Percentiles rank a stretch among this genome's conserved stretches.
Conservation (phyloP, 306 rosid species). For the Spatholobus suberectus region DNA sequence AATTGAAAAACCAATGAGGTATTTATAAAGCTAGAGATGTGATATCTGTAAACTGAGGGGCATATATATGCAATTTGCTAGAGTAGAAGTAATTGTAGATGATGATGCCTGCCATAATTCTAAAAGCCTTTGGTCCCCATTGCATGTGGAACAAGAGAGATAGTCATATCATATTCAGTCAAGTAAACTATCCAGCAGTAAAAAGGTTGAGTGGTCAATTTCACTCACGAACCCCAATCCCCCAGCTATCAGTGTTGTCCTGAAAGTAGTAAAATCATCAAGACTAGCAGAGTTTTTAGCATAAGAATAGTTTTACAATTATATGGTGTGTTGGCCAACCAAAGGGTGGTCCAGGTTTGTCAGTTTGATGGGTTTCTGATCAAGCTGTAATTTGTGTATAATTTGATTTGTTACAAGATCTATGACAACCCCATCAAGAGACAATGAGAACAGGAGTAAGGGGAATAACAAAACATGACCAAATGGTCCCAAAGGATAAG, state of each 20-base stretch:
- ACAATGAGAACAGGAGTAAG: background rate
- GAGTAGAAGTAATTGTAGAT: background rate
- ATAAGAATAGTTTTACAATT: background rate
- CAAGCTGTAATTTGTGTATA: background rate
- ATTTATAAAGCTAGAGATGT: background rate
- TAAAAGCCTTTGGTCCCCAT: conserved; percentile 22
- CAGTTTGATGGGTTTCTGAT: background rate
- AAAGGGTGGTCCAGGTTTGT: background rate
- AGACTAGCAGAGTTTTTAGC: conserved; percentile 11
- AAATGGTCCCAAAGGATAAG: background rate
- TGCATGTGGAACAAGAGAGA: conserved; percentile 2
- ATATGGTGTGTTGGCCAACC: background rate
- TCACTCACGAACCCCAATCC: conserved; percentile 13
- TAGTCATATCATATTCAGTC: background rate
- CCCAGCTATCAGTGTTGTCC: conserved; percentile 24
- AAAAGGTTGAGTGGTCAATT: conserved; percentile 30
- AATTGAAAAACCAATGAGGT: background rate
- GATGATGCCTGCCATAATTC: conserved; percentile 3
- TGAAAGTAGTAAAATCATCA: conserved; percentile 5
- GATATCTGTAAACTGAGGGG: background rate
- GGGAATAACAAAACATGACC: background rate
- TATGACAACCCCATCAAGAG: background rate
- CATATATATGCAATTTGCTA: background rate
- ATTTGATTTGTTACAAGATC: background rate
- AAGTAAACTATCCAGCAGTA: background rate